phyloP scores from a whole-genome alignment of 345 rosid genomes.

The Erysimum cheiranthoides region DNA sequence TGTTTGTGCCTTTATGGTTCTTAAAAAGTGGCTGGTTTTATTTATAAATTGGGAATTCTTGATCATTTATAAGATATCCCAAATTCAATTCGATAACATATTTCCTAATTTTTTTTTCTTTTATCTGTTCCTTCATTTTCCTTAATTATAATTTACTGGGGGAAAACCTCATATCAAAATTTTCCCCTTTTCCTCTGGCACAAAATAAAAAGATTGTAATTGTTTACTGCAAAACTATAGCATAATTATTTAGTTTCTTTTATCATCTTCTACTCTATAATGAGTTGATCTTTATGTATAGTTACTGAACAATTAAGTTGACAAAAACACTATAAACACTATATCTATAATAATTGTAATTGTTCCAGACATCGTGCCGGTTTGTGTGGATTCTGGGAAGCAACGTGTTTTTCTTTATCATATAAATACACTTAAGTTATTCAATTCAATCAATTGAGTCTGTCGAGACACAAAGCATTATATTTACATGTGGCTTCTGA shows the following conservation, averaged over 20 bases:
- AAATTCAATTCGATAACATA: background rate
- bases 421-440: background rate
- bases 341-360: background rate
- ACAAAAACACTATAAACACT: no score
- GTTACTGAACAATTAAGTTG: no score
- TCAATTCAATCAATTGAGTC: background rate
- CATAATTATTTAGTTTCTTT: no score
- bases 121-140: no score
- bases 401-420: conserved; percentile 11
- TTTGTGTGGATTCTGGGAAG: background rate
- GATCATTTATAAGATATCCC: background rate
- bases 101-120: background rate
- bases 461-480: background rate
- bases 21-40: background rate
- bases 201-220: no score
- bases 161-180: no score
- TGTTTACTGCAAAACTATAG: no score
- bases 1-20: no score
- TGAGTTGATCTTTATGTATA: no score
- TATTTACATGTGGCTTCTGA: conserved; percentile 17
- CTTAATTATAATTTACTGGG: no score
- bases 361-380: conserved; percentile 16
- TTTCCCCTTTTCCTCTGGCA: no score
- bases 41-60: background rate
- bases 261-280: no score